Evolutionary conservation across 176 grass and related monocot genomes (phyloP).

Genomic region (Phoenix roebelenii): DNA sequence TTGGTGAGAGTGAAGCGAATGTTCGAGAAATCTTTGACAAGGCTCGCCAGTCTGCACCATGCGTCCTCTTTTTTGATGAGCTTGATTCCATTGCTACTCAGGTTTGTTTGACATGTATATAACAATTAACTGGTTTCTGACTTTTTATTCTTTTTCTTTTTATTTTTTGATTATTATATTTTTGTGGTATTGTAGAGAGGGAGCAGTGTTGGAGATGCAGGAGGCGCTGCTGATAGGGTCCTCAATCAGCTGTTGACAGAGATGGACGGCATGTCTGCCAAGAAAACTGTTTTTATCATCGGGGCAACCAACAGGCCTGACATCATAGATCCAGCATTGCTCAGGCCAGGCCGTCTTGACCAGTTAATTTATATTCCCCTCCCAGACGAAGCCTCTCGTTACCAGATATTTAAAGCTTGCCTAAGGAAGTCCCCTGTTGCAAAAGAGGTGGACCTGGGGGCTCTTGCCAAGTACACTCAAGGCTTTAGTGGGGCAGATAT

Average conservation of each 20-base stretch:
- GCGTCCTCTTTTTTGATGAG: conserved; percentile 77
- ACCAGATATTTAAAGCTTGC: conserved; percentile 76
- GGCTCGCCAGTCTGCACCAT: conserved; percentile 59
- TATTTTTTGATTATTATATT: conserved; percentile 10
- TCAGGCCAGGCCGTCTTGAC: conserved; percentile 65
- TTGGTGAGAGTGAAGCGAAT: conserved; percentile 90
- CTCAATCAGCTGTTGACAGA: conserved; percentile 75
- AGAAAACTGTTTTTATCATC: conserved; percentile 83
- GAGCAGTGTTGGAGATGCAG: conserved; percentile 61
- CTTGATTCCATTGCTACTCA: conserved; percentile 82
- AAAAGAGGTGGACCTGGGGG: conserved; percentile 58
- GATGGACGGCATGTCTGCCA: conserved; percentile 83
- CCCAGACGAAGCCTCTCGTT: conserved; percentile 54
- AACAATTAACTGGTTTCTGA: neutral
- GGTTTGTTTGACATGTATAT: conserved; percentile 19
- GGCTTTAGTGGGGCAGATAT: conserved; percentile 87
- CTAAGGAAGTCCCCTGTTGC: conserved; percentile 74
- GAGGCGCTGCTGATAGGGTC: conserved; percentile 70
- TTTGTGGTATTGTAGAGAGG: conserved; percentile 41
- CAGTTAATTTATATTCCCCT: conserved; percentile 80
- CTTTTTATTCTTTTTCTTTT: conserved; percentile 2
- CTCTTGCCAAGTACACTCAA: conserved; percentile 71
- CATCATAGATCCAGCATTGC: conserved; percentile 71
- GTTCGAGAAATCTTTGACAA: conserved; percentile 81
- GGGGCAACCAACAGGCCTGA: conserved; percentile 80